Percentiles rank a stretch among this genome's conserved stretches.
These are phyloP conservation scores for Skeletonema marinoi DNA, from an alignment of 108 stramenopile species.

Conservation along the genomic window DNA sequence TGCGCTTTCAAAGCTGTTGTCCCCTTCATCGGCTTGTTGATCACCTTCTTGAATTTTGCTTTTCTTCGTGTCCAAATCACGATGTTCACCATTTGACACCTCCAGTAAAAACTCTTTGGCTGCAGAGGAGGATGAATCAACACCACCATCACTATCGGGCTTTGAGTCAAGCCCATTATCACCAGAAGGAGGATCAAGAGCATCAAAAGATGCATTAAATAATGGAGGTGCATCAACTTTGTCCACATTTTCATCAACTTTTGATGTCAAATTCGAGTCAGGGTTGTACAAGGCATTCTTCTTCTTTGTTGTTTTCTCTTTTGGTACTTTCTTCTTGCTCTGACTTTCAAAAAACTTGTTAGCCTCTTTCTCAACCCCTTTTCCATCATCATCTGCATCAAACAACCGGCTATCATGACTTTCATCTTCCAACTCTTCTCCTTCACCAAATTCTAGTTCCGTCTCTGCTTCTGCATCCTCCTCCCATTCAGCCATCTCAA, in stretches of 20 bases:
- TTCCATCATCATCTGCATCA: slow-evolving; percentile 37
- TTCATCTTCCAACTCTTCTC: slow-evolving; percentile 44
- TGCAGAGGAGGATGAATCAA: not conserved
- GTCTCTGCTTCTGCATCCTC: not conserved
- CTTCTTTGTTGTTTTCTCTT: not conserved
- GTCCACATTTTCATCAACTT: not conserved
- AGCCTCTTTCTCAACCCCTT: slow-evolving; percentile 29
- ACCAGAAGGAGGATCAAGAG: slow-evolving; percentile 18
- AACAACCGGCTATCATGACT: slow-evolving; percentile 41
- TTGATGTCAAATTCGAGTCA: not conserved
- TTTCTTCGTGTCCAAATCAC: not conserved
- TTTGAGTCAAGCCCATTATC: not conserved
- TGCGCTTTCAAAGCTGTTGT: slow-evolving; percentile 4
- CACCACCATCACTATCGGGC: not conserved
- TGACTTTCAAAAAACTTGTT: slow-evolving; percentile 28
- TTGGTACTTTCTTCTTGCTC: not conserved
- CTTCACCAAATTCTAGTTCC: slow-evolving; percentile 47
- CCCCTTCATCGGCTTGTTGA: slow-evolving; percentile 3
- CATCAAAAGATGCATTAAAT: slow-evolving; percentile 31
- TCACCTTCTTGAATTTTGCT: not conserved
- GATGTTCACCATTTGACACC: not conserved
- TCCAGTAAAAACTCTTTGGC: not conserved
- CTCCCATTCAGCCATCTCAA: slow-evolving; percentile 19
- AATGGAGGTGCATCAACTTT: not conserved
- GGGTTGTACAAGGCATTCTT: not conserved